phyloP scores from a whole-genome alignment of 306 rosid species.

The Prunus campanulata region DNA sequence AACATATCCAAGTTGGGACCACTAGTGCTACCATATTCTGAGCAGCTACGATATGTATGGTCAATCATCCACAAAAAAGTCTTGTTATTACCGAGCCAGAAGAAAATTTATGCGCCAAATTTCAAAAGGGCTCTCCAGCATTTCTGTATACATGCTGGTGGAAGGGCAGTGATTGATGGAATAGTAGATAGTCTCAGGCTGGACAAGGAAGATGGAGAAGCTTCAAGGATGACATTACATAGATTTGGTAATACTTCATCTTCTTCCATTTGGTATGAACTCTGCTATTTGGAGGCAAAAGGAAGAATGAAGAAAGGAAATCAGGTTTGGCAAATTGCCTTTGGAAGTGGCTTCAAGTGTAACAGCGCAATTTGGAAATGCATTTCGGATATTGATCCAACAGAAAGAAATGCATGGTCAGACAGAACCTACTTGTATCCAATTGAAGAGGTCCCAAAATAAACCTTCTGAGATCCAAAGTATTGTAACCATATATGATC shows the following conservation, averaged over 20 bases:
- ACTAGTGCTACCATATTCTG: neutral
- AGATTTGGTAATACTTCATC: slow-evolving; percentile 36
- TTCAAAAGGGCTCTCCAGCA: slow-evolving; percentile 63
- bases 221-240: slow-evolving; percentile 66
- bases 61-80: too few species aligned
- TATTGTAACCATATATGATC: neutral
- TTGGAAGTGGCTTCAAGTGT: slow-evolving; percentile 45
- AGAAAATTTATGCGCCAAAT: slow-evolving; percentile 42
- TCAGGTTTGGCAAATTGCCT: slow-evolving; percentile 43
- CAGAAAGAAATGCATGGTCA: slow-evolving; percentile 53
- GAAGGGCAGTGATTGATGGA: slow-evolving; percentile 60
- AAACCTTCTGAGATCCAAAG: slow-evolving; percentile 3
- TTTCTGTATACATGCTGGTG: slow-evolving; percentile 82
- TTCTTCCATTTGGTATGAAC: slow-evolving; percentile 11
- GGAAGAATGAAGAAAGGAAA: neutral
- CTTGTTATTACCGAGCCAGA: neutral
- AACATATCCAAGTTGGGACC: too few species aligned
- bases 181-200: slow-evolving; percentile 50
- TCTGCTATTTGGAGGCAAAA: slow-evolving; percentile 1
- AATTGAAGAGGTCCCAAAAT: slow-evolving; percentile 28
- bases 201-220: slow-evolving; percentile 60
- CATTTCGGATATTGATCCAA: slow-evolving; percentile 47
- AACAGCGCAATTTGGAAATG: slow-evolving; percentile 73
- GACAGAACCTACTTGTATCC: slow-evolving; percentile 61
- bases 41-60: neutral